A percentile compares a stretch with the other conserved stretches of the same genome.
Evolutionary conservation across 768 basidiomycete genomes (phyloP).

Genomic region (Agaricus subrufescens): DNA sequence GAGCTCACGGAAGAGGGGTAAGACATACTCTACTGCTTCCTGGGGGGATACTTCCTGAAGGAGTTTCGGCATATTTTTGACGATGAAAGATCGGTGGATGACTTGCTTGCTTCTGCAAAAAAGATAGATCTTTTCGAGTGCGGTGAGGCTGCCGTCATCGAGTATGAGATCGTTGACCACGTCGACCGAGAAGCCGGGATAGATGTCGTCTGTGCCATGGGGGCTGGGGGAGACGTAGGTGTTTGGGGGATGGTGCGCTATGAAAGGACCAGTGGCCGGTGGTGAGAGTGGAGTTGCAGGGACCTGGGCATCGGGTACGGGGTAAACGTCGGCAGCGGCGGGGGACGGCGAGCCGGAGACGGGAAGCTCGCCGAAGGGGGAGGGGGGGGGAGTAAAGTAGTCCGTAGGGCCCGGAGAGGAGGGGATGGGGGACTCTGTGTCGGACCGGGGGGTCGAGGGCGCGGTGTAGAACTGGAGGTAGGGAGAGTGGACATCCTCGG

Average conservation of each 20-base stretch:
- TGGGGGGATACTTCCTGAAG: conserved; percentile 73
- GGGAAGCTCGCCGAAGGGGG: conserved; percentile 25
- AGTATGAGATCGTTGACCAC: conserved; percentile 35
- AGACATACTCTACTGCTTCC: conserved; percentile 90
- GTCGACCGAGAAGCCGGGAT: conserved; percentile 28
- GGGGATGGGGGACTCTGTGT: conserved; percentile 17
- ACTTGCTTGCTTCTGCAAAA: conserved; percentile 73
- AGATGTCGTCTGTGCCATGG: conserved; percentile 27
- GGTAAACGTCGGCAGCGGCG: conserved; percentile 20
- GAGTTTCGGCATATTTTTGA: conserved; percentile 75
- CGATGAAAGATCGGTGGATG: conserved; percentile 71
- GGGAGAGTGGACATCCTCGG: conserved; percentile 23
- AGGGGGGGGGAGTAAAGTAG: conserved; percentile 34
- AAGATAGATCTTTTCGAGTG: conserved; percentile 90
- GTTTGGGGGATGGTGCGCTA: conserved; percentile 6
- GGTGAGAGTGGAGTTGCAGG: conserved; percentile 19
- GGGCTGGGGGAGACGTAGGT: conserved; percentile 9
- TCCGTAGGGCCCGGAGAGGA: conserved; percentile 21
- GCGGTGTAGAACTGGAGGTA: conserved; percentile 41
- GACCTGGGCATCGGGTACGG: conserved; percentile 15
- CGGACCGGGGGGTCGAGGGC: conserved; percentile 39
- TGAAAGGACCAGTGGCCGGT: conserved; percentile 9
- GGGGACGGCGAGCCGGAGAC: conserved; percentile 16
- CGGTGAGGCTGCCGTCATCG: conserved; percentile 78
- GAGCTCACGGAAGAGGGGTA: conserved; percentile 82